Evolutionary conservation across 768 basidiomycete species (phyloP), one percentile per base, ranked within the genome.

Genomic region (Boletellus ananas): DNA sequence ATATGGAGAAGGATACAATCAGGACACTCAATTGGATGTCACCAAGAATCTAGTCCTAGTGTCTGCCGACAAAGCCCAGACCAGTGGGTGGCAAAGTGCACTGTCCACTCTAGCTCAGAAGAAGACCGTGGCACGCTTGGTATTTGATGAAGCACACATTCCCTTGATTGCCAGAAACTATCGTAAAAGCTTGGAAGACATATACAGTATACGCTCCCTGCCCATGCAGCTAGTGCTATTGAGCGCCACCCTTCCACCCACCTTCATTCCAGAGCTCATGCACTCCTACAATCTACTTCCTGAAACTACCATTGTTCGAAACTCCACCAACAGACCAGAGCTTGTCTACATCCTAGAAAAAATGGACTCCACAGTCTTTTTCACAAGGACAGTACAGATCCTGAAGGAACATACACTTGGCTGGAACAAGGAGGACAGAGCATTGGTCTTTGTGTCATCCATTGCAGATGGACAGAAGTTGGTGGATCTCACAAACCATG

Each of bases 71-170:
- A 58, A 41, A 18, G 31, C 45, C 0, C 34, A 41, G 12, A 55
- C 36, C 0, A 0, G 17, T 1, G 8, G 23, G 0, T 72, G 60
- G 58, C 14, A 16, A 1, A 11, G 36, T 2, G 34, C 46, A 1
- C 37, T 69, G 3, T 27, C 36, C 0, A 6, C 45, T 0, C 49
- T 63, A 0, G 21, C 43, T 4, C 25, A 27, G 0, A 2, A 20
- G 0, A 50, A 37, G 6, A 17, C 35, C 0, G 37, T 70, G 0
- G 33, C 52, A 0, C 52, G 59, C 0, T 34, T 47, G 0, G 39
- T 69, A 0, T 29, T 69, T 2, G 64, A 71, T 16, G 64, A 70
- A 25, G 58, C 58, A 0, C 62, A 66, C 17, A 52, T 62, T 2
- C 57, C 57, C 0, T 4, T 59, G 3, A 49, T 46, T 0, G 39